A percentile compares a stretch with the other conserved stretches of the same genome.
Evolutionary conservation across 2,329 filamentous ascomycete species (phyloP).

Genomic region (Paraphaeosphaeria minitans): DNA sequence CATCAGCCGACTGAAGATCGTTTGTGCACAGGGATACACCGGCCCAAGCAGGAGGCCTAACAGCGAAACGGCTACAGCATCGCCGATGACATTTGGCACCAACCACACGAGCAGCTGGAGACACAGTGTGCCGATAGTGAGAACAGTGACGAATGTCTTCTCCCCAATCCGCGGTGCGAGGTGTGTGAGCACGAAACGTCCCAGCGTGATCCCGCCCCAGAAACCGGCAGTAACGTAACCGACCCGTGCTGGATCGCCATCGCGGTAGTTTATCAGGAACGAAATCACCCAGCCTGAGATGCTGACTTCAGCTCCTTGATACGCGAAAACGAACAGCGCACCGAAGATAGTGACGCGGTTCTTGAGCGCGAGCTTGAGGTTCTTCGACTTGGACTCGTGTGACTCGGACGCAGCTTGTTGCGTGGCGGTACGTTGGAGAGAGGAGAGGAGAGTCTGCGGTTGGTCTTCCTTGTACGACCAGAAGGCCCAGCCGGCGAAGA

Average conservation of each 20-base stretch:
- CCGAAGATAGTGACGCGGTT: conserved; percentile 71
- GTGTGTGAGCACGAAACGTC: conserved; percentile 72
- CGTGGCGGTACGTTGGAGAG: conserved; percentile 52
- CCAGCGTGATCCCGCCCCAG: conserved; percentile 75
- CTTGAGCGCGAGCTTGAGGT: conserved; percentile 56
- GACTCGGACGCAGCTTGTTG: conserved; percentile 41
- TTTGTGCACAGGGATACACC: conserved; percentile 75
- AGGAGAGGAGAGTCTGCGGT: conserved; percentile 49
- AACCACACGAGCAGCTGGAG: conserved; percentile 82
- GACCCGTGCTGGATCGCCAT: conserved; percentile 71
- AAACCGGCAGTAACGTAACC: conserved; percentile 79
- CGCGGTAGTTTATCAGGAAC: conserved; percentile 75
- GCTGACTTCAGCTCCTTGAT: conserved; percentile 83
- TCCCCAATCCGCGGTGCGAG: conserved; percentile 72
- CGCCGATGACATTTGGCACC: conserved; percentile 69
- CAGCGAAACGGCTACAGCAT: conserved; percentile 58
- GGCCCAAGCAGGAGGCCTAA: conserved; percentile 79
- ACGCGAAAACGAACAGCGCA: conserved; percentile 81
- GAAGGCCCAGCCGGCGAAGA: conserved; percentile 70
- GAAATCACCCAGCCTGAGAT: conserved; percentile 88
- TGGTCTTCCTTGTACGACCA: conserved; percentile 70
- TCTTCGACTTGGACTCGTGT: conserved; percentile 53
- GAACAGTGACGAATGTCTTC: conserved; percentile 67
- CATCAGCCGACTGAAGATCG: conserved; percentile 66
- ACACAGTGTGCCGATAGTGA: conserved; percentile 64